Percentiles rank a stretch among this genome's conserved stretches.
phyloP scores from a whole-genome alignment of 2,329 filamentous ascomycete genomes.

The Botryotinia calthae region DNA sequence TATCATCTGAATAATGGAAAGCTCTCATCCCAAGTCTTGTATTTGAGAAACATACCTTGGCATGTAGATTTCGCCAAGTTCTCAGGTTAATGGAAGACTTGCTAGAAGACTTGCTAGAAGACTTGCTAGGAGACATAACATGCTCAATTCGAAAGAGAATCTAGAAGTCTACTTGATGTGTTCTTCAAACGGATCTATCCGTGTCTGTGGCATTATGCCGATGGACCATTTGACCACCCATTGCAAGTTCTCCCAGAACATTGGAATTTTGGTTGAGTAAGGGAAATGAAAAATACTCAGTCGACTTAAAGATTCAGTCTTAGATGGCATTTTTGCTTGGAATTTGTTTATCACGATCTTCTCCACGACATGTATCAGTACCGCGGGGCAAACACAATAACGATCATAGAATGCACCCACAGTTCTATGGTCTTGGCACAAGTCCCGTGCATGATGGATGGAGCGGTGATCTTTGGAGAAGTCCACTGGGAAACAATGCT shows the following conservation, averaged over 20 bases:
- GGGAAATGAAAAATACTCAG: neutral
- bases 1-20: neutral
- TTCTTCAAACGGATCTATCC: neutral
- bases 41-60: neutral
- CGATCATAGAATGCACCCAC: neutral
- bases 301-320: neutral
- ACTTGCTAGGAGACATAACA: neutral
- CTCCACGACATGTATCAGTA: neutral
- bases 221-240: neutral
- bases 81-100: neutral
- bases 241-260: neutral
- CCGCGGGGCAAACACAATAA: neutral
- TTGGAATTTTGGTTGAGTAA: neutral
- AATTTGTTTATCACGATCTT: neutral
- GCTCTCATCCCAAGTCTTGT: neutral
- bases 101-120: neutral
- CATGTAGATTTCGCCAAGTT: neutral
- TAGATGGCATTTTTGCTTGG: neutral
- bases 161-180: neutral
- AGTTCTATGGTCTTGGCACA: neutral
- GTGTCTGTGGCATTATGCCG: neutral
- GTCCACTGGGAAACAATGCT: neutral
- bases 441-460: neutral
- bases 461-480: neutral
- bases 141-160: neutral